Evolutionary conservation across 2,329 filamentous ascomycete species (phyloP), one percentile per base, ranked within the genome.

Genomic region (Penicillium sp.): DNA sequence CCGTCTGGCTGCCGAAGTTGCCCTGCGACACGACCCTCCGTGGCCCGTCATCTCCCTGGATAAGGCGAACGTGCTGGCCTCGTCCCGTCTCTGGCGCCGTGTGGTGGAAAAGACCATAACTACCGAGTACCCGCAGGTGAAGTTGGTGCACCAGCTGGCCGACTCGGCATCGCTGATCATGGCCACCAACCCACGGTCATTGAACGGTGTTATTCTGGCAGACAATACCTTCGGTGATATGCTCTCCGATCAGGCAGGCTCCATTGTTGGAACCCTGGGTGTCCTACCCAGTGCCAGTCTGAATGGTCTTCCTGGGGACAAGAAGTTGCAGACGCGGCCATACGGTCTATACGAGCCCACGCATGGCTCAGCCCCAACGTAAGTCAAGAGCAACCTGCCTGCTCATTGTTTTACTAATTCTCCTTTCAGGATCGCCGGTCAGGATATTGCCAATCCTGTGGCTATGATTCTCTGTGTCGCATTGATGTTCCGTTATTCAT

Each of bases 331-430:
- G 75, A 81, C 79, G 59, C 84, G 81, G 66, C 87, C 88, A 67
- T 92, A 91, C 67, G 90, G 89, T 49, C 88, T 95, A 61, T 96
- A 95, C 70, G 91, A 96, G 78, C 91, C 91, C 7, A 95, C 95
- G 55, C 90, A 96, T 72, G 90, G 69, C 12, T 71, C 69, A 29
- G 70, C 66, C n/a, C 68, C 69, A 28, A 66, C 59, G 66, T 71
- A 56, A 52, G 66, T 60, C 3, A 18, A 12, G 20, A 20, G 12
- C 3, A 25, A 20, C 9, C 15, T 29, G 15, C 10, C 12, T 13
- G 15, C 29, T 13, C 12, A 6, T 6, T 2, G 8, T 18, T 27
- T 27, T 27, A 20, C 53, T 60, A 13, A 60, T 23, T 3, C 15
- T 4, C n/a, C 4, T 9, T 27, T n/a, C 40, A 89, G 95, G 61